These are phyloP conservation scores for Fragaria iinumae DNA, from an alignment of 306 rosid genomes.

Conservation along the genomic window DNA sequence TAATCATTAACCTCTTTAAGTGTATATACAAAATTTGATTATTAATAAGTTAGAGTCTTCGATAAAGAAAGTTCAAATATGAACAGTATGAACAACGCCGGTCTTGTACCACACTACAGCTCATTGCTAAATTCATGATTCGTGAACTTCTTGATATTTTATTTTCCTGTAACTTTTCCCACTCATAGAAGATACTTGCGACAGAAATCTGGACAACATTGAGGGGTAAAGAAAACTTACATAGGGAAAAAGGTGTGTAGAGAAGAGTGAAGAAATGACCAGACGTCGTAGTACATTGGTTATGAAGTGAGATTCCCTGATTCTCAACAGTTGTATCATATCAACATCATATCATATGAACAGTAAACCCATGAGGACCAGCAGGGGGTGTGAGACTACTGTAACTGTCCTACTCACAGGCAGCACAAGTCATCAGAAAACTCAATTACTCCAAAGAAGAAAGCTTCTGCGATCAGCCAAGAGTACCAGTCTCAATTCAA, in stretches of 20 bases:
- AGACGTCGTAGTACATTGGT: conserved; percentile 16
- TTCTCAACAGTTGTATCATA: not conserved
- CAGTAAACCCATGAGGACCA: conserved; percentile 1
- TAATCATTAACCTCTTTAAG: too few species aligned
- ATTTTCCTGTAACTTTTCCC: not conserved
- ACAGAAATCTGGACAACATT: not conserved
- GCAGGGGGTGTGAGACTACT: not conserved
- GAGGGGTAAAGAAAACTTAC: not conserved
- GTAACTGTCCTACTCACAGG: not conserved
- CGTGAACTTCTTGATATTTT: not conserved
- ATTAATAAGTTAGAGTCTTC: not conserved
- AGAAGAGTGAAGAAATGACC: conserved; percentile 26
- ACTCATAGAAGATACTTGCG: not conserved
- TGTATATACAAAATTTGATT: too few species aligned
- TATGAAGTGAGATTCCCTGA: conserved; percentile 18
- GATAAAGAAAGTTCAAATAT: not conserved
- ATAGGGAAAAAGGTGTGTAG: not conserved
- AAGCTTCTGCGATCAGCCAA: conserved; percentile 11
- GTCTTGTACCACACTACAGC: not conserved
- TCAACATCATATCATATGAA: not conserved
- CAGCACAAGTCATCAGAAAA: conserved; percentile 29
- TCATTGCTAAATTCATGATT: not conserved
- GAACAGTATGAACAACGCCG: too few species aligned
- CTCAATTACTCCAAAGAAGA: conserved; percentile 28
- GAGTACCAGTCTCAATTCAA: not conserved